Conservation (phyloP, 495 filamentous ascomycete genomes). For the Tuber calosporum region DNA sequence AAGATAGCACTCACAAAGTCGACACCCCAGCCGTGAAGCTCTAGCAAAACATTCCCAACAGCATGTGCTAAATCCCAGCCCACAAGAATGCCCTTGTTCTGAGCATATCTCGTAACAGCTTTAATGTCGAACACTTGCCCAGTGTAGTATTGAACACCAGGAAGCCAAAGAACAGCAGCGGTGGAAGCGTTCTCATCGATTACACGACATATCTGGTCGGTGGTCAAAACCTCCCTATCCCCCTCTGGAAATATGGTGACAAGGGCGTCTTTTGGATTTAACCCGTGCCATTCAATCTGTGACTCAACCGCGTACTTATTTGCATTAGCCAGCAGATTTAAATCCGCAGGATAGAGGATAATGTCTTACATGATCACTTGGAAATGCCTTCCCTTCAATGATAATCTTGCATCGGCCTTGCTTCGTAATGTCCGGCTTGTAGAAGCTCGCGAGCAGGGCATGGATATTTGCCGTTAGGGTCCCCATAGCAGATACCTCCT, state of each 20-base stretch:
- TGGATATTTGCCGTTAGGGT: slow-evolving; percentile 90
- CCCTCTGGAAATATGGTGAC: slow-evolving; percentile 62
- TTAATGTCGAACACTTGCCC: slow-evolving; percentile 85
- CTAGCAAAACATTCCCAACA: slow-evolving; percentile 77
- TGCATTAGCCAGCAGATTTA: slow-evolving; percentile 14
- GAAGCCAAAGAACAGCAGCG: slow-evolving; percentile 75
- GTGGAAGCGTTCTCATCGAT: slow-evolving; percentile 69
- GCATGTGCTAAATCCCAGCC: slow-evolving; percentile 97
- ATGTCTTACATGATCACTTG: slow-evolving; percentile 70
- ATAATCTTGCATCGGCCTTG: slow-evolving; percentile 70
- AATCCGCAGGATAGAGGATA: background rate
- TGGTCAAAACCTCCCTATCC: slow-evolving; percentile 52
- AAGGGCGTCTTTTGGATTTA: slow-evolving; percentile 63
- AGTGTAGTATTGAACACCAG: slow-evolving; percentile 91
- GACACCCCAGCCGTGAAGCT: slow-evolving; percentile 85
- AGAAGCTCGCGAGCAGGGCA: slow-evolving; percentile 85
- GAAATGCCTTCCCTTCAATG: slow-evolving; percentile 88
- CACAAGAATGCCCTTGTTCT: slow-evolving; percentile 64
- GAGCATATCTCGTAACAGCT: slow-evolving; percentile 74
- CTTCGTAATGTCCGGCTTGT: slow-evolving; percentile 55
- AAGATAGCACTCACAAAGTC: slow-evolving; percentile 53
- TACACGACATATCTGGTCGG: slow-evolving; percentile 62
- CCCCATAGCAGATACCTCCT: slow-evolving; percentile 88
- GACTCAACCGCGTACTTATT: slow-evolving; percentile 76
- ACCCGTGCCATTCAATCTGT: slow-evolving; percentile 71